Base-by-base conservation (phyloP, 2,329 filamentous ascomycete genomes). In the Fusarium floridanum region DNA sequence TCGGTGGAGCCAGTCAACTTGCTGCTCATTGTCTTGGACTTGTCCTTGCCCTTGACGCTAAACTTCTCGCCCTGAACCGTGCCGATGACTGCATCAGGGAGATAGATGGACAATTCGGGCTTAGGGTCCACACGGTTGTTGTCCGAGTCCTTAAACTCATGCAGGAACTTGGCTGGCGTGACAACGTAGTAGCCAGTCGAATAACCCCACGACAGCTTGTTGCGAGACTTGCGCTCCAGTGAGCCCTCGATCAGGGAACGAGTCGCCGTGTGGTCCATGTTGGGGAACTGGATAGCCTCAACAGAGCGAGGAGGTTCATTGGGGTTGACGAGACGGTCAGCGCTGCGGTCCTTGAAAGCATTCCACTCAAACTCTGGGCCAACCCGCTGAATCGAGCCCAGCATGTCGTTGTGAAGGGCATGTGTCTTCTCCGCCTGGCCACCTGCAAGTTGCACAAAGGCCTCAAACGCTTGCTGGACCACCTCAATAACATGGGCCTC, bases 101-200 rank as follows among this genome's bases (percentile, higher is more conserved):
- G 91, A 83, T 96, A 98, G 76, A 99, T 91, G 16, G 94, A 97
- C 45, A 97, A 87, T 82, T 99, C 96, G 0, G 97, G 96, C 66
- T 89, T 88, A 11, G 95, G 94, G 71, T 97, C 94, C 78, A 90
- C 85, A 57, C 88, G 87, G 61, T 88, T 76, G 79, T 91, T 89
- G 79, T 98, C 96, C 81, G 94, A 93, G 80, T 97, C 95, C 85
- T 97, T 97, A 88, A 97, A 99, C 83, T 98, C 95, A 85, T 99
- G 97, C 68, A 99, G 85, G 85, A 93, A 99, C 80, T 94, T 95
- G 67, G 94, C 90, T 0, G 95, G 93, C 0, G 95, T 97, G 57
- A 98, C 91, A 66, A 97, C 96, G 81, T 98, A 99, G 87, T 97
- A 98, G 66, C 90, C 91, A 0, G 93, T 90, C 73, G 91, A 92